Evolutionary conservation across 495 filamentous ascomycete species (phyloP).

Genomic region (Pyrenula aspistea): DNA sequence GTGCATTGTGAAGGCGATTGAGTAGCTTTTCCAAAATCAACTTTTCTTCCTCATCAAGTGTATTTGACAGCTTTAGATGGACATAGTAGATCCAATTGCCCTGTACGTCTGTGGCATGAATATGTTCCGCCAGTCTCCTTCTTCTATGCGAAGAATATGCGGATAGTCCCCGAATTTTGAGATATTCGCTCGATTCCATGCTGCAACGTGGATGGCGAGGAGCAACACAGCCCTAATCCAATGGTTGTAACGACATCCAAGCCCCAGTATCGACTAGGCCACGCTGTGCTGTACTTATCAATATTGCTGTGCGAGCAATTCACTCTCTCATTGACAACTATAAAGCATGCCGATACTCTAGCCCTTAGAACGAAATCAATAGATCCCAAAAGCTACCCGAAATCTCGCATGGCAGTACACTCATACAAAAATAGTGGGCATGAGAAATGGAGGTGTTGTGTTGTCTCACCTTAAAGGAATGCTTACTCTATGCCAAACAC

Average conservation of each 20-base stretch:
- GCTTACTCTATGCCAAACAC: not conserved
- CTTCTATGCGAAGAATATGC: not conserved
- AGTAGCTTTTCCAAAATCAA: not conserved
- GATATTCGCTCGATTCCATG: not conserved
- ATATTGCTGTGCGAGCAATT: no score
- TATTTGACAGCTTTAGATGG: not conserved
- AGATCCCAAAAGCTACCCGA: no score
- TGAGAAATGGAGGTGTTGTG: not conserved
- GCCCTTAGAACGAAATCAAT: no score
- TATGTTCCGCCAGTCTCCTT: not conserved
- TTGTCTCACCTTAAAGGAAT: not conserved
- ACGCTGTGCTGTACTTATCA: no score
- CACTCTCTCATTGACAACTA: no score
- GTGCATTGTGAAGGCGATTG: not conserved
- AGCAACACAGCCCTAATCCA: no score
- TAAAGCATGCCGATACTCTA: no score
- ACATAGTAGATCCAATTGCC: not conserved
- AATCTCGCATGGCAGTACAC: no score
- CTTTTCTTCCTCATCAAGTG: not conserved
- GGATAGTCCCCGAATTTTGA: not conserved
- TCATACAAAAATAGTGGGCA: no score
- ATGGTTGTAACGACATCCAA: no score
- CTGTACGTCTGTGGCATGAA: not conserved
- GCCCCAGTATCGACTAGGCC: no score
- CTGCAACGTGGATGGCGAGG: no score